Conservation (phyloP, 2,329 filamentous ascomycete species). For the Septoria linicola region DNA sequence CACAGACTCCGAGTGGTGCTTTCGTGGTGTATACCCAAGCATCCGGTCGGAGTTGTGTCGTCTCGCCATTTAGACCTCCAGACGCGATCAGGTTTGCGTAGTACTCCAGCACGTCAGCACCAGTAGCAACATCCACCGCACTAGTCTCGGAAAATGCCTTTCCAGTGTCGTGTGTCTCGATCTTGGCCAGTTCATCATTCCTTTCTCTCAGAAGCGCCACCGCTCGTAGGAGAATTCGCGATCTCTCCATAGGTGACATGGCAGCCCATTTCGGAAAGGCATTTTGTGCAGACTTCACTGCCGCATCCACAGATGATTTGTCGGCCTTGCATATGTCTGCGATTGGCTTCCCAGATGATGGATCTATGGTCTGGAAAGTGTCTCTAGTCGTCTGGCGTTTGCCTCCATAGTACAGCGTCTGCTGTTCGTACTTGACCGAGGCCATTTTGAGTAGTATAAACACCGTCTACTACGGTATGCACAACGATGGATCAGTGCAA, state of each 20-base stretch:
- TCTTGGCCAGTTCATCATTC: slow-evolving; percentile 74
- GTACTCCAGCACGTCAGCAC: slow-evolving; percentile 82
- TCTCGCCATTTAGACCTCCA: slow-evolving; percentile 77
- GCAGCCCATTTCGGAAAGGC: slow-evolving; percentile 76
- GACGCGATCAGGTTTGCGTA: slow-evolving; percentile 77
- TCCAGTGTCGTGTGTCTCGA: slow-evolving; percentile 83
- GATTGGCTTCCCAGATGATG: slow-evolving; percentile 66
- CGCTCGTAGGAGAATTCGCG: slow-evolving; percentile 74
- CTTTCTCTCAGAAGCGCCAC: slow-evolving; percentile 69
- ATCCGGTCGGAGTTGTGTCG: slow-evolving; percentile 68
- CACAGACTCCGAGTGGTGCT: slow-evolving; percentile 78
- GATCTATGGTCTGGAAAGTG: slow-evolving; percentile 72
- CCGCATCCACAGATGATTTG: slow-evolving; percentile 69
- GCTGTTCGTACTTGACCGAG: slow-evolving; percentile 29
- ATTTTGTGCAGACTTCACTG: slow-evolving; percentile 66
- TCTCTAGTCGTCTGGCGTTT: slow-evolving; percentile 58
- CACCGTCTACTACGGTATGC: neutral
- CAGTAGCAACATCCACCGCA: slow-evolving; percentile 77
- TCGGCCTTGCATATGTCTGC: slow-evolving; percentile 59
- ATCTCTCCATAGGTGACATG: slow-evolving; percentile 70
- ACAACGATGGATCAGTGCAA: slow-evolving; percentile 1
- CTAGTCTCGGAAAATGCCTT: slow-evolving; percentile 84
- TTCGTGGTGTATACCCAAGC: slow-evolving; percentile 83
- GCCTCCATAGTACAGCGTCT: slow-evolving; percentile 70
- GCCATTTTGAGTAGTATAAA: slow-evolving; percentile 14